These are phyloP conservation scores for Myxozyma nipponensis DNA, from an alignment of 805 yeast species.

Conservation along the genomic window DNA sequence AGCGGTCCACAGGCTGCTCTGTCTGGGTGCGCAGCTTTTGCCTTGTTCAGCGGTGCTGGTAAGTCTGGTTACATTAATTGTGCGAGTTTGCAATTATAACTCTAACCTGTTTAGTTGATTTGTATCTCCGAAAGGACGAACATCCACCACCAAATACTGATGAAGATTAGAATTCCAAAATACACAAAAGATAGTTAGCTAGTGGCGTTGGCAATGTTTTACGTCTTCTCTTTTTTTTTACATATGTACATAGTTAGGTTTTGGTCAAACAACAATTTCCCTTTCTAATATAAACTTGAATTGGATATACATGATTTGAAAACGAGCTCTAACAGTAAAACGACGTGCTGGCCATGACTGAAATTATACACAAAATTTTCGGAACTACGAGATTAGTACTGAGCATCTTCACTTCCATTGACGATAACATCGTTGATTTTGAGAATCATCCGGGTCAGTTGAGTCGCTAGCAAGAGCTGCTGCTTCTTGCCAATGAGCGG, in stretches of 20 bases:
- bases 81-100: too few species aligned
- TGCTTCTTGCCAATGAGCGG: conserved; percentile 97
- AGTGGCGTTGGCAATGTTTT: background rate
- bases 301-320: too few species aligned
- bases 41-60: conserved; percentile 83
- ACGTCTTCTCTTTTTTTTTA: background rate
- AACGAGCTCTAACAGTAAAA: background rate
- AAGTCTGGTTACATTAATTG: conserved; percentile 21
- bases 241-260: background rate
- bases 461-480: conserved; percentile 92
- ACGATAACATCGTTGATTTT: conserved; percentile 96
- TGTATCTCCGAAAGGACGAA: conserved; percentile 79
- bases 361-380: background rate
- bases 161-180: conserved; percentile 53
- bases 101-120: conserved; percentile 47
- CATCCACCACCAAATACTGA: conserved; percentile 83
- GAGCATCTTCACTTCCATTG: conserved; percentile 67
- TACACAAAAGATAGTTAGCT: background rate
- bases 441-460: conserved; percentile 93
- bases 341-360: too few species aligned
- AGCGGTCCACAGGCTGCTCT: conserved; percentile 91
- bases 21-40: conserved; percentile 95
- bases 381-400: conserved; percentile 10
- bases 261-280: background rate
- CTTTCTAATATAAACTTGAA: background rate